Evolutionary conservation across 331 rosid genomes (phyloP).

Genomic region (Quercus lobata): DNA sequence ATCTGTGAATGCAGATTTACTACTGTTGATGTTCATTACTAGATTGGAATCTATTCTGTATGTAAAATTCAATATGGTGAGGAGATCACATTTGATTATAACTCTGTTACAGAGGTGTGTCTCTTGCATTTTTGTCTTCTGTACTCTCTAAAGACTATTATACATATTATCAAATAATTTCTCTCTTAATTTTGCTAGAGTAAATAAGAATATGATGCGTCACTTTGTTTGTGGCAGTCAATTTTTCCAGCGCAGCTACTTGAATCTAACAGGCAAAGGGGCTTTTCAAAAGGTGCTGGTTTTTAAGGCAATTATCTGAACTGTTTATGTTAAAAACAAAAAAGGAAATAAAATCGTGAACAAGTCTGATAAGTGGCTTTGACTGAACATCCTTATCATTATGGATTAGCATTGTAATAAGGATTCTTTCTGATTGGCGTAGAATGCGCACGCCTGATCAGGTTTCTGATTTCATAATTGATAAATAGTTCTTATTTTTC

Average conservation of each 20-base stretch:
- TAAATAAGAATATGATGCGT: constrained; percentile 96
- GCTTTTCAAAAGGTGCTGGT: constrained; percentile 73
- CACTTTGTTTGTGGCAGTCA: constrained; percentile 96
- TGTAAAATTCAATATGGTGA: constrained; percentile 76
- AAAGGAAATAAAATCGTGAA: background rate
- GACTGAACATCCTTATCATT: constrained; percentile 5
- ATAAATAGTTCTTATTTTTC: background rate
- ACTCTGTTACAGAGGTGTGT: constrained; percentile 98
- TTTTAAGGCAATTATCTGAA: background rate
- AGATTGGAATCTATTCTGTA: constrained; percentile 87
- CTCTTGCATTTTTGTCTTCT: constrained; percentile 1
- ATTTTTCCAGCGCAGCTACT: constrained; percentile 92
- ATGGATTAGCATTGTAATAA: background rate
- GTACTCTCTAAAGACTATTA: background rate
- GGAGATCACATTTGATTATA: constrained; percentile 95
- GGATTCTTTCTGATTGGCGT: background rate
- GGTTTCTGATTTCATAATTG: background rate
- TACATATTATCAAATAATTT: constrained; percentile 15
- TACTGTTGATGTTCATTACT: constrained; percentile 89
- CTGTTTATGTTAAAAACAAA: background rate
- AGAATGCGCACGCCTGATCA: background rate
- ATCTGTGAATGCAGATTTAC: constrained; percentile 55
- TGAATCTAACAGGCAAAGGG: constrained; percentile 93
- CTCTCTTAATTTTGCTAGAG: constrained; percentile 48
- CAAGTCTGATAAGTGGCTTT: background rate